phyloP scores from a whole-genome alignment of 1,284 basidiomycete species.

The Marasmius oreades region DNA sequence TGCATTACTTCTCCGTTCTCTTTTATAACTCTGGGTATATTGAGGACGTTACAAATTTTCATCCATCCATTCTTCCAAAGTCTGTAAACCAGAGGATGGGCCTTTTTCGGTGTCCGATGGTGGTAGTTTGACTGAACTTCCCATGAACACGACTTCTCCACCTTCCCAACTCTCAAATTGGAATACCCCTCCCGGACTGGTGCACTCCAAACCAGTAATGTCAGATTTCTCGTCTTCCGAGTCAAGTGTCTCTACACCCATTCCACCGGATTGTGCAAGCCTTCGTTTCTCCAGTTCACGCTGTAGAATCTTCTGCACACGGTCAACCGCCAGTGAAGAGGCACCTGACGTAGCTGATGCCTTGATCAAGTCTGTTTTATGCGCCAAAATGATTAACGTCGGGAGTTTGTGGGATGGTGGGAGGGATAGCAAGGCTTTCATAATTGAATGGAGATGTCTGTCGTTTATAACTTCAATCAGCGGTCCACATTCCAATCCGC shows the following conservation, averaged over 20 bases:
- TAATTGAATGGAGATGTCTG: slow-evolving; percentile 63
- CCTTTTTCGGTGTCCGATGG: slow-evolving; percentile 33
- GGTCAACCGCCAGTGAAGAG: slow-evolving; percentile 56
- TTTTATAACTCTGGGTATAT: too few species aligned
- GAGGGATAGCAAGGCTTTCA: slow-evolving; percentile 66
- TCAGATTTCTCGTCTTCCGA: slow-evolving; percentile 61
- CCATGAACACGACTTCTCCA: slow-evolving; percentile 64
- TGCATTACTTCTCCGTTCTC: too few species aligned
- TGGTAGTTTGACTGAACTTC: slow-evolving; percentile 48
- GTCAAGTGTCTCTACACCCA: slow-evolving; percentile 70
- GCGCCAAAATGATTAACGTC: slow-evolving; percentile 61
- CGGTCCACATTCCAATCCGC: background rate
- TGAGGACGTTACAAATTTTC: slow-evolving; percentile 37
- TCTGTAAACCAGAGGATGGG: slow-evolving; percentile 37
- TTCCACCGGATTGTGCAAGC: slow-evolving; percentile 54
- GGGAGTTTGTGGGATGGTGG: slow-evolving; percentile 65
- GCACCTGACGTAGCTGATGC: slow-evolving; percentile 38
- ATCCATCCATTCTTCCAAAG: slow-evolving; percentile 50
- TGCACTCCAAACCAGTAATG: slow-evolving; percentile 63
- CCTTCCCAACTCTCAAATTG: slow-evolving; percentile 78
- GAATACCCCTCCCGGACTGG: slow-evolving; percentile 46
- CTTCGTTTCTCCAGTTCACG: slow-evolving; percentile 77
- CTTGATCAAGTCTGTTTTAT: slow-evolving; percentile 71
- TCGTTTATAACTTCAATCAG: slow-evolving; percentile 3
- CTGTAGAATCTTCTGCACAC: slow-evolving; percentile 72